Evolutionary conservation across 2,329 filamentous ascomycete species (phyloP).

Genomic region (Colletotrichum acutatum): DNA sequence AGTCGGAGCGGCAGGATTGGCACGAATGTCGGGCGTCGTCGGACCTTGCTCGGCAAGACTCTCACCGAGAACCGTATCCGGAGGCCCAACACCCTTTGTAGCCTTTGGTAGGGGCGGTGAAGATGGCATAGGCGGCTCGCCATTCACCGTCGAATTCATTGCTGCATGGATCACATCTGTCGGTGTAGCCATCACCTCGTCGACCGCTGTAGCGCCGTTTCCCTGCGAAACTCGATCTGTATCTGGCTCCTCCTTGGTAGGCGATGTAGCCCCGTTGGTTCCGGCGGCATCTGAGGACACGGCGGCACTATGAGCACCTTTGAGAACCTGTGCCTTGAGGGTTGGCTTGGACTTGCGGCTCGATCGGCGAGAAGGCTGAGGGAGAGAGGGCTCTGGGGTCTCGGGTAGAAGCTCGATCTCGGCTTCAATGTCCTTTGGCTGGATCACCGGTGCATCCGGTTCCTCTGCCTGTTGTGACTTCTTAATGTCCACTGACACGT

Average conservation of each 20-base stretch:
- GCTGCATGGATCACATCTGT: background rate
- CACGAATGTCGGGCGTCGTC: background rate
- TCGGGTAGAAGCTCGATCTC: background rate
- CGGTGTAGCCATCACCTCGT: background rate
- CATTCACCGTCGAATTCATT: background rate
- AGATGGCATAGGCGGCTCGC: constrained; percentile 16
- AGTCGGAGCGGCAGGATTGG: background rate
- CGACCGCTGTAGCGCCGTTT: too few relatives aligned
- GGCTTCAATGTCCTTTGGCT: background rate
- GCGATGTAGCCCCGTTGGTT: background rate
- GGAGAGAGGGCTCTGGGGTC: background rate
- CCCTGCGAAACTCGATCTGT: too few relatives aligned
- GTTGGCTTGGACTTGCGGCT: constrained; percentile 24
- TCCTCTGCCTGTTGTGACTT: background rate
- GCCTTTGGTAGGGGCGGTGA: constrained; percentile 20
- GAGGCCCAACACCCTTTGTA: background rate
- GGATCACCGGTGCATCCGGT: background rate
- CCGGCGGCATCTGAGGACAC: background rate
- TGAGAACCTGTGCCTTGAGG: constrained; percentile 19
- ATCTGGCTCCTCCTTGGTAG: background rate
- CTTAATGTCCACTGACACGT: background rate
- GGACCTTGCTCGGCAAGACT: background rate
- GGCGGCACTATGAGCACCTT: background rate
- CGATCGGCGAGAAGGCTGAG: constrained; percentile 25
- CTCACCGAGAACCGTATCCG: background rate